Conservation (phyloP, 371 early-diverging fungal species). For the Mortierella sp. region DNA sequence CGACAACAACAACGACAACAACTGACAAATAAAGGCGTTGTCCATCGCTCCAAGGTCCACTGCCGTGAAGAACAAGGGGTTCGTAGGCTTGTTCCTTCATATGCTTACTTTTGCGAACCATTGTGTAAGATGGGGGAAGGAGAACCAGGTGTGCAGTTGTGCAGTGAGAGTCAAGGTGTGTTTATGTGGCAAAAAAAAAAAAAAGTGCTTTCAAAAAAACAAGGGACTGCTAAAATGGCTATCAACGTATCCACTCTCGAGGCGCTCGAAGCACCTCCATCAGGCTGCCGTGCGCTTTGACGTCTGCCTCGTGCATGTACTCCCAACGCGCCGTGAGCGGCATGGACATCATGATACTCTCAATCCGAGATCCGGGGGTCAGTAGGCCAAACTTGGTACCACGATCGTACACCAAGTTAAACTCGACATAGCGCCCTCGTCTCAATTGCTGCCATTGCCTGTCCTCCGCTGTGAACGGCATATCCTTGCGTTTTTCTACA, state of each 20-base stretch:
- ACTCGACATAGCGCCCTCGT: constrained; percentile 91
- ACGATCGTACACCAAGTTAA: constrained; percentile 88
- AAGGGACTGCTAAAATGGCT: constrained; percentile 18
- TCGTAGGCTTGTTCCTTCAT: too few relatives aligned
- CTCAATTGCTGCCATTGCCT: constrained; percentile 87
- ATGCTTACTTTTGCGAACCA: constrained; percentile 32
- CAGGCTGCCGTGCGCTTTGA: constrained; percentile 71
- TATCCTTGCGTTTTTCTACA: constrained; percentile 71
- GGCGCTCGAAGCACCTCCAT: constrained; percentile 84
- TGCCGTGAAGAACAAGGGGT: too few relatives aligned
- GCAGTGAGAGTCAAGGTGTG: constrained; percentile 5
- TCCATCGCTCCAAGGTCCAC: too few relatives aligned
- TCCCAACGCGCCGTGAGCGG: constrained; percentile 90
- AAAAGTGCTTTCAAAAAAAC: constrained; percentile 14
- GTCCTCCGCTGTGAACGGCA: constrained; percentile 73
- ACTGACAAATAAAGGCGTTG: too few relatives aligned
- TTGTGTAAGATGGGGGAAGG: constrained; percentile 1
- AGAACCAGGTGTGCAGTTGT: constrained; percentile 18
- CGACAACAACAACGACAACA: too few relatives aligned
- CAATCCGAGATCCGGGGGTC: constrained; percentile 89
- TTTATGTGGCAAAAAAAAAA: constrained; percentile 10
- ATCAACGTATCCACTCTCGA: constrained; percentile 82
- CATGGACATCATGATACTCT: constrained; percentile 87
- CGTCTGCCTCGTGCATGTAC: constrained; percentile 81
- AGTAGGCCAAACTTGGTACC: constrained; percentile 91